Conservation (phyloP, 2,329 filamentous ascomycete species). For the Dothideomycetidae sp. region DNA sequence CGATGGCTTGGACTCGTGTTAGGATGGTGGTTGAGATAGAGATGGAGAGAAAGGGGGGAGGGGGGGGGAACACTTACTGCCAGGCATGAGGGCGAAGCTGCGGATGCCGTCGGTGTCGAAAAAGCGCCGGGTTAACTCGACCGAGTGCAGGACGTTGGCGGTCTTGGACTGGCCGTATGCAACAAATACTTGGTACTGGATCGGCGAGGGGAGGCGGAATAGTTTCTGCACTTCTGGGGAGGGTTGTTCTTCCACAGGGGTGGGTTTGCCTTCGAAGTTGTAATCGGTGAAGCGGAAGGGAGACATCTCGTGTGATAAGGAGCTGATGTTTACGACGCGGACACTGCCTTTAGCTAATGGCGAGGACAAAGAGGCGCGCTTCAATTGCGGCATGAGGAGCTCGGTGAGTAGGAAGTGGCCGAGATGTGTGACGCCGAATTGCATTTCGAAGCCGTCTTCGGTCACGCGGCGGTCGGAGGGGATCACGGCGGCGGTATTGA, state of each 20-base stretch:
- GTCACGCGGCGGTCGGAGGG: slow-evolving; percentile 18
- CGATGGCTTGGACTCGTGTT: slow-evolving; percentile 10
- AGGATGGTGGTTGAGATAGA: neutral
- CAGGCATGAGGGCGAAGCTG: slow-evolving; percentile 29
- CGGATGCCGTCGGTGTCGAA: slow-evolving; percentile 19
- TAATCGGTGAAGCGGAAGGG: slow-evolving; percentile 23
- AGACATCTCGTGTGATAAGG: slow-evolving; percentile 16
- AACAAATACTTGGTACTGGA: slow-evolving; percentile 23
- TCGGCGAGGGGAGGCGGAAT: slow-evolving; percentile 10
- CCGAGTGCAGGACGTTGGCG: slow-evolving; percentile 31
- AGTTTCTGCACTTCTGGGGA: slow-evolving; percentile 7
- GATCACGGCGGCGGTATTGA: slow-evolving; percentile 33
- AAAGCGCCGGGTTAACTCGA: slow-evolving; percentile 25
- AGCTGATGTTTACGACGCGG: slow-evolving; percentile 20
- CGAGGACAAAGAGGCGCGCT: slow-evolving; percentile 9
- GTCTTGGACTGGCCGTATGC: slow-evolving; percentile 35
- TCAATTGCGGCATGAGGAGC: slow-evolving; percentile 12
- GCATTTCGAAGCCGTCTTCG: slow-evolving; percentile 24
- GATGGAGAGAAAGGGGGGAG: neutral
- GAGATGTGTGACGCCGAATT: slow-evolving; percentile 13
- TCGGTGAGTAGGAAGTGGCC: slow-evolving; percentile 17
- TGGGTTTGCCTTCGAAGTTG: slow-evolving; percentile 19
- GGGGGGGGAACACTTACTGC: slow-evolving; percentile 14
- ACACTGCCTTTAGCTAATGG: slow-evolving; percentile 11
- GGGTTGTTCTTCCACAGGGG: slow-evolving; percentile 14